Percentiles rank a stretch among this genome's conserved stretches.
These are phyloP conservation scores for Thermochaetoides dissita DNA, from an alignment of 2,329 filamentous ascomycete species.

Conservation along the genomic window DNA sequence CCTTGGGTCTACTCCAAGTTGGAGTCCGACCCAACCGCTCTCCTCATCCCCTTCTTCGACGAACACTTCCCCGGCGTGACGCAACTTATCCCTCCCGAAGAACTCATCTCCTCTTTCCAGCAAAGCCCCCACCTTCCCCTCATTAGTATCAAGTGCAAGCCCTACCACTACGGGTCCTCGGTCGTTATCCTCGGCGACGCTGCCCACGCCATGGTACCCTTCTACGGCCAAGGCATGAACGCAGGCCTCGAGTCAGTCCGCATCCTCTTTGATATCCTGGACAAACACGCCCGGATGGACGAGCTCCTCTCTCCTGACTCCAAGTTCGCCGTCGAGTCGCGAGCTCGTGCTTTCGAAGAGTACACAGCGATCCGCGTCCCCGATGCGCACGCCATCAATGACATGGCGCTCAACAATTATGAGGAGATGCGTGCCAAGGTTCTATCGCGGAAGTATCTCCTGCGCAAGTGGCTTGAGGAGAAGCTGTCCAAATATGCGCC, in stretches of 20 bases:
- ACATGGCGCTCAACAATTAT: slow-evolving; percentile 83
- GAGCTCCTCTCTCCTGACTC: slow-evolving; percentile 26
- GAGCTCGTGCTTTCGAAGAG: slow-evolving; percentile 53
- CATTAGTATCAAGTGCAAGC: slow-evolving; percentile 83
- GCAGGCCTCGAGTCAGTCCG: slow-evolving; percentile 88
- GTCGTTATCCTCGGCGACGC: slow-evolving; percentile 85
- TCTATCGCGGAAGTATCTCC: slow-evolving; percentile 58
- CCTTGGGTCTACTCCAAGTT: slow-evolving; percentile 54
- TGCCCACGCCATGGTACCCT: slow-evolving; percentile 94
- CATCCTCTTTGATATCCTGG: slow-evolving; percentile 70
- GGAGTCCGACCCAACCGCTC: slow-evolving; percentile 41
- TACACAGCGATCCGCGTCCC: slow-evolving; percentile 63
- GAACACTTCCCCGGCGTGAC: slow-evolving; percentile 77
- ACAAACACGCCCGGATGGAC: slow-evolving; percentile 37
- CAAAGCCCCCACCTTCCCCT: slow-evolving; percentile 80
- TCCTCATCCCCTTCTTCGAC: slow-evolving; percentile 62
- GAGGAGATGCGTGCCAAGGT: slow-evolving; percentile 86
- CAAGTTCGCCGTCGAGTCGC: slow-evolving; percentile 31
- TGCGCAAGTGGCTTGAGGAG: slow-evolving; percentile 81
- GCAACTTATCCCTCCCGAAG: slow-evolving; percentile 49
- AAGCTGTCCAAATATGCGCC: slow-evolving; percentile 64
- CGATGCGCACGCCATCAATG: slow-evolving; percentile 82
- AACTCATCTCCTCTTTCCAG: slow-evolving; percentile 61
- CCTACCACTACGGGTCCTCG: slow-evolving; percentile 65
- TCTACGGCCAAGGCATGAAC: slow-evolving; percentile 98